Conservation (phyloP, 108 stramenopile species). For the Licmophora abbreviata region DNA sequence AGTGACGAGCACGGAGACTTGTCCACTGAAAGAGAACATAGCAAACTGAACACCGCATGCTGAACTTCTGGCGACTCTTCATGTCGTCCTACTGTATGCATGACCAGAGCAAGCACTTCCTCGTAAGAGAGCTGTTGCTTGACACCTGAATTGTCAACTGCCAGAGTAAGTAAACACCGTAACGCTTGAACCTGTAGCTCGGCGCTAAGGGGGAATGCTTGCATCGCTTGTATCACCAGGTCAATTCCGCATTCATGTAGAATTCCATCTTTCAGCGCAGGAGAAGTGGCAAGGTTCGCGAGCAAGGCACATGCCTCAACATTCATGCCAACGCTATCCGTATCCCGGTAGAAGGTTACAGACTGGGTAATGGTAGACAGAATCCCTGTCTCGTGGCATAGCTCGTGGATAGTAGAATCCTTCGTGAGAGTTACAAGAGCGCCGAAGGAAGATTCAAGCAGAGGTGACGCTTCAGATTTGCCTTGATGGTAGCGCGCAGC, state of each 20-base stretch:
- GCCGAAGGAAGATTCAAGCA: slow-evolving; percentile 32
- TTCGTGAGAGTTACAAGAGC: slow-evolving; percentile 25
- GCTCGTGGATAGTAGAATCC: slow-evolving; percentile 4
- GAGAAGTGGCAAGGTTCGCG: slow-evolving; percentile 12
- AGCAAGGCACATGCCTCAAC: slow-evolving; percentile 20
- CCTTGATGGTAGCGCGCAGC: slow-evolving; percentile 11
- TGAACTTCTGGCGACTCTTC: neutral
- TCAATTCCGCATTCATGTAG: slow-evolving; percentile 9
- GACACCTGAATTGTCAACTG: neutral
- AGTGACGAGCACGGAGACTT: neutral
- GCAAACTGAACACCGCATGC: neutral
- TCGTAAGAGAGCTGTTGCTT: neutral
- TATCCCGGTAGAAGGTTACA: neutral
- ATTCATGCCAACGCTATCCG: slow-evolving; percentile 11
- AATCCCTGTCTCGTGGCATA: slow-evolving; percentile 2
- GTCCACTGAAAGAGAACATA: too few species aligned
- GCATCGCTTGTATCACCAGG: slow-evolving; percentile 6
- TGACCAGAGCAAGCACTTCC: neutral
- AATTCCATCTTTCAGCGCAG: slow-evolving; percentile 4
- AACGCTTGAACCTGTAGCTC: slow-evolving; percentile 13
- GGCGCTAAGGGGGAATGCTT: slow-evolving; percentile 2
- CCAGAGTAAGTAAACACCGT: slow-evolving; percentile 9
- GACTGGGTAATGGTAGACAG: neutral
- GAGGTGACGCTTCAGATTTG: slow-evolving; percentile 5
- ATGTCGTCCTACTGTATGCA: neutral